Evolutionary conservation across 164 flowering plant genomes (phyloP), one percentile per base, ranked within the genome.

Genomic region (Magnolia changhungtana): DNA sequence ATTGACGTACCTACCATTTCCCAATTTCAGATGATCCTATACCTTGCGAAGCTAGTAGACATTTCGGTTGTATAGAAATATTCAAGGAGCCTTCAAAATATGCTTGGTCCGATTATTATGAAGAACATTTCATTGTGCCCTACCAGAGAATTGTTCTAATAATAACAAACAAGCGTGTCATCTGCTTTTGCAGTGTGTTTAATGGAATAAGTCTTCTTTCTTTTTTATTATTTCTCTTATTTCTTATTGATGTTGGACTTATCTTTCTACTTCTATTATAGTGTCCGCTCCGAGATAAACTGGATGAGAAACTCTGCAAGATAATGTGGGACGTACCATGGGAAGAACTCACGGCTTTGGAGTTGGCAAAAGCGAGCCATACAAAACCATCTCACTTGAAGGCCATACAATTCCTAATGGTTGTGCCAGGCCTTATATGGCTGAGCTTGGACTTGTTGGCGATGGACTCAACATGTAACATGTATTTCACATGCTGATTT

Each of bases 241-340:
- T 63, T n/a, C 7, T 63, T 31, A n/a, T 21, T 19, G 45, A 3
- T 71, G 3, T 10, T 9, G 21, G 9, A 20, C 13, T 20, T 67
- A 18, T 72, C 68, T 50, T 50, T 52, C 72, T 69, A 2, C 61
- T 61, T 71, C 72, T 69, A 72, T 67, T 73, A 14, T 64, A 96
- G 99, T 91, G 91, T 83, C 70, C 75, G 73, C 86, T 81, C 75
- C 88, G 79, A 2, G 96, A 91, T 77, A 90, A 90, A 82, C 81
- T 96, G 90, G 98, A 92, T 77, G 90, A 86, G 79, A 92, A 86
- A 79, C 97, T 98, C 68, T 88, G 90, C 88, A 96, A 92, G 84
- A 92, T 96, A 75, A 79, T 92, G 86, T 96, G 99, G 99, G 99
- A 96, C 73, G 94, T 94, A 55, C 91, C 95, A 0, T 96, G 98